Conservation (phyloP, 768 basidiomycete genomes). For the Termitomyces sp. region DNA sequence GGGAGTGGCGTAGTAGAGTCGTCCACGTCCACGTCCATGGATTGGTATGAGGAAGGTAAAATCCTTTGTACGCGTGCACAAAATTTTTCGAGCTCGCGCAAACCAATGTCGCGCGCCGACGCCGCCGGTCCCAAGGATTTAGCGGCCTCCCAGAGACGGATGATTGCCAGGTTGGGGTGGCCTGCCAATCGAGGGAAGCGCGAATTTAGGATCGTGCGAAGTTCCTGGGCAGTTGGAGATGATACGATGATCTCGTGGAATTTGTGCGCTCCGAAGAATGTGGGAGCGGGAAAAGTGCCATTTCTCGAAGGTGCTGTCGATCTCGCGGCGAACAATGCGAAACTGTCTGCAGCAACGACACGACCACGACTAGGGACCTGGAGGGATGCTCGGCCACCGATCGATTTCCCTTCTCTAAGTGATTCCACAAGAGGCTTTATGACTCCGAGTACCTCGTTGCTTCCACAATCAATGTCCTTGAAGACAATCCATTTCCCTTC, state of each 20-base stretch:
- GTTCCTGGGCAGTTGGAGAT: slow-evolving; percentile 60
- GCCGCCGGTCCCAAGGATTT: slow-evolving; percentile 43
- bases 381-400: slow-evolving; percentile 66
- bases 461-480: slow-evolving; percentile 88
- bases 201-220: slow-evolving; percentile 61
- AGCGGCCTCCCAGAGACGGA: slow-evolving; percentile 67
- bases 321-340: slow-evolving; percentile 87
- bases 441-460: slow-evolving; percentile 83
- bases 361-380: slow-evolving; percentile 70
- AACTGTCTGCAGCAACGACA: slow-evolving; percentile 72
- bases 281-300: slow-evolving; percentile 47
- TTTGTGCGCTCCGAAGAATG: slow-evolving; percentile 84
- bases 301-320: slow-evolving; percentile 49
- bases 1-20: slow-evolving; percentile 16
- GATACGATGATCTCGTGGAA: slow-evolving; percentile 66
- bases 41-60: slow-evolving; percentile 43
- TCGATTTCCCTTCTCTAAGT: slow-evolving; percentile 60
- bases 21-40: slow-evolving; percentile 36
- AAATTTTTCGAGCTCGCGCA: slow-evolving; percentile 82
- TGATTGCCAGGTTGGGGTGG: slow-evolving; percentile 41
- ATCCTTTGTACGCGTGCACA: slow-evolving; percentile 66
- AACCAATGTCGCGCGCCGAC: slow-evolving; percentile 57
- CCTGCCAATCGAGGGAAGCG: slow-evolving; percentile 62
- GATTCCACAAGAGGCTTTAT: slow-evolving; percentile 84
- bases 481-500: slow-evolving; percentile 92